Conservation (phyloP, 225 moss, liverwort and hornwort species). For the Pleurozium schreberi region DNA sequence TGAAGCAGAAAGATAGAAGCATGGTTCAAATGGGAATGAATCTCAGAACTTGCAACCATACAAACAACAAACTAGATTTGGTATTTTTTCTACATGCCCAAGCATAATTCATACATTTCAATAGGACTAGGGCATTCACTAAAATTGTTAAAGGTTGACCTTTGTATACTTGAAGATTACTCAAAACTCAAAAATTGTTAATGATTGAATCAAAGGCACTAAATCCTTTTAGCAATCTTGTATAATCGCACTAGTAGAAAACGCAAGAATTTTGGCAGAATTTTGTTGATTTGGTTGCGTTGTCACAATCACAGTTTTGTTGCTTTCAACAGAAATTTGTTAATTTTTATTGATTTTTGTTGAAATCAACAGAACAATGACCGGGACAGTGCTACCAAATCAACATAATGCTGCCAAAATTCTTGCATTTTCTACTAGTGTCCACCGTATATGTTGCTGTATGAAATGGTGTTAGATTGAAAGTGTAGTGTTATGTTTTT, state of each 20-base stretch:
- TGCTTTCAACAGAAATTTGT: too few species aligned
- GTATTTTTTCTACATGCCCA: too few species aligned
- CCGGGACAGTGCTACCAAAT: too few species aligned
- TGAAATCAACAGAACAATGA: too few species aligned
- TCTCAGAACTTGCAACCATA: fast-evolving
- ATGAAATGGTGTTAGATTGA: not conserved
- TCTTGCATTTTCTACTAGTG: too few species aligned
- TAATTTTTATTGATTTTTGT: too few species aligned
- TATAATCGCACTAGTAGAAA: too few species aligned
- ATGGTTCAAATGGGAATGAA: not conserved
- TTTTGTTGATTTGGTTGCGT: too few species aligned
- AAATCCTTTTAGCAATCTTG: not conserved
- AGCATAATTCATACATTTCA: not conserved
- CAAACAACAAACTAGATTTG: not conserved
- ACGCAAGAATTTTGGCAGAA: too few species aligned
- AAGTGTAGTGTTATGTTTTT: not conserved
- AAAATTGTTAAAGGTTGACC: not conserved
- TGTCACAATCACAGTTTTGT: too few species aligned
- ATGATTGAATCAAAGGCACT: not conserved
- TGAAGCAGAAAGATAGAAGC: not conserved
- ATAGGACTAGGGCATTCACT: fast-evolving
- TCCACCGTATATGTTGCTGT: too few species aligned
- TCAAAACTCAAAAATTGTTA: not conserved
- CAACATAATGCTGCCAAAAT: too few species aligned
- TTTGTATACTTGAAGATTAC: not conserved